Evolutionary conservation across 2,329 filamentous ascomycete species (phyloP).

Genomic region (Alternaria ventricosa): DNA sequence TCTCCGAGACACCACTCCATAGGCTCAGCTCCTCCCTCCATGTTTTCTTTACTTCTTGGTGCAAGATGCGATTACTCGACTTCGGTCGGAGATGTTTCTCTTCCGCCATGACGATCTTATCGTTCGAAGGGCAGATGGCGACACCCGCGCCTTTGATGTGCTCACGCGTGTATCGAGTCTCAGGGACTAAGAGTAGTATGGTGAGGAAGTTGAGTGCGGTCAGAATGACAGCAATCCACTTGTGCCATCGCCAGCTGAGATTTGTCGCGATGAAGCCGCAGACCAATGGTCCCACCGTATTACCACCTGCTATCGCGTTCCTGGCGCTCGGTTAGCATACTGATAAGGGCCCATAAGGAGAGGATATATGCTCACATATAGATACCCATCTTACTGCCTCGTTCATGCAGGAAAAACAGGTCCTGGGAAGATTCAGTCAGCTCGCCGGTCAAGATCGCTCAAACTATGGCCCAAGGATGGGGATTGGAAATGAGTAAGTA

Average conservation of each 20-base stretch:
- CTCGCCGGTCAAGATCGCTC: background rate
- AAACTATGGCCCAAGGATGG: background rate
- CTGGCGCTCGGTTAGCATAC: background rate
- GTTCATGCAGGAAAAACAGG: conserved; percentile 43
- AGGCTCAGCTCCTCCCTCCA: conserved; percentile 44
- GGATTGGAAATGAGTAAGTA: background rate
- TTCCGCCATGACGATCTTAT: conserved; percentile 14
- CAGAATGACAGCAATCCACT: conserved; percentile 41
- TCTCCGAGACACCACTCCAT: conserved; percentile 40
- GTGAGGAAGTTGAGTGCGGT: conserved; percentile 43
- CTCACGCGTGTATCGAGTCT: conserved; percentile 47
- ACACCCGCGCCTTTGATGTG: background rate
- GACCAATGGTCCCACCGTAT: conserved; percentile 49
- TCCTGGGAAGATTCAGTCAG: conserved; percentile 11
- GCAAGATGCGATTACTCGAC: background rate
- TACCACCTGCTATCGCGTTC: conserved; percentile 47
- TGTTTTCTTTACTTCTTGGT: conserved; percentile 39
- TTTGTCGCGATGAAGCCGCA: conserved; percentile 49
- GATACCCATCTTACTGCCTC: conserved; percentile 45
- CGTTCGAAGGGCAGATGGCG: conserved; percentile 9
- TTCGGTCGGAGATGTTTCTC: conserved; percentile 7
- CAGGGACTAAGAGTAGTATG: conserved; percentile 47
- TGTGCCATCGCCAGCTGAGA: conserved; percentile 48
- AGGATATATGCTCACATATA: conserved; percentile 36
- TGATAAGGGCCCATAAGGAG: background rate